A percentile compares a stretch with the other conserved stretches of the same genome.
These are phyloP conservation scores for Nemania serpens DNA, from an alignment of 2,329 filamentous ascomycete genomes.

Conservation along the genomic window DNA sequence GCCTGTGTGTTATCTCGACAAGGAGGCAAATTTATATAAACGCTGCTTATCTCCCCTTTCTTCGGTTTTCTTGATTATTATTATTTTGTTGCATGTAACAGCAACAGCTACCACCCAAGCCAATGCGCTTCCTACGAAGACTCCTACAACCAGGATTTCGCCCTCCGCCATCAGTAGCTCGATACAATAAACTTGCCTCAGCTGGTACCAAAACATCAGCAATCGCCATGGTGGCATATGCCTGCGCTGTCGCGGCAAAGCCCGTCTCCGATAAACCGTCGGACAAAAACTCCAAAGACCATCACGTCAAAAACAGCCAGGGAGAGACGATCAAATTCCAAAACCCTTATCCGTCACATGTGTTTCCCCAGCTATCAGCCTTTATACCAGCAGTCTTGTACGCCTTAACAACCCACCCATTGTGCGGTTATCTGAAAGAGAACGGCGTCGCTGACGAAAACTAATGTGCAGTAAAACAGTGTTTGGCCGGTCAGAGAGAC, in stretches of 20 bases:
- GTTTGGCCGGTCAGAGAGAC: constrained; percentile 52
- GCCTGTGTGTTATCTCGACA: too few relatives aligned
- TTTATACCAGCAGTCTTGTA: constrained; percentile 26
- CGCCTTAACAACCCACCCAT: background rate
- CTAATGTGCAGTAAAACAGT: constrained; percentile 31
- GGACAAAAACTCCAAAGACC: constrained; percentile 51
- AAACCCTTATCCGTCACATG: constrained; percentile 57
- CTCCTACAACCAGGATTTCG: constrained; percentile 7
- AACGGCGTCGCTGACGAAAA: constrained; percentile 4
- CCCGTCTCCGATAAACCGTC: constrained; percentile 44
- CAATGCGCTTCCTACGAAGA: constrained; percentile 21
- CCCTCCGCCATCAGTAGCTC: constrained; percentile 11
- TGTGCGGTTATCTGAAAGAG: background rate
- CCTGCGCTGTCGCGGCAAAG: constrained; percentile 36
- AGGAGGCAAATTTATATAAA: too few relatives aligned
- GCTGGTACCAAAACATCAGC: constrained; percentile 27
- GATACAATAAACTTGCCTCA: constrained; percentile 30
- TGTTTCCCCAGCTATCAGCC: constrained; percentile 18
- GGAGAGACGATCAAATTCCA: constrained; percentile 51
- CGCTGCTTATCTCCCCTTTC: background rate
- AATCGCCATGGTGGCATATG: constrained; percentile 34
- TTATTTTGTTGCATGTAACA: too few relatives aligned
- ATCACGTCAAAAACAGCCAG: constrained; percentile 51
- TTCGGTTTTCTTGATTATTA: background rate
- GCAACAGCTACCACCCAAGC: background rate